Base-by-base conservation (phyloP, 75 land plant genomes). In the Pseudotsuga menziesii region DNA sequence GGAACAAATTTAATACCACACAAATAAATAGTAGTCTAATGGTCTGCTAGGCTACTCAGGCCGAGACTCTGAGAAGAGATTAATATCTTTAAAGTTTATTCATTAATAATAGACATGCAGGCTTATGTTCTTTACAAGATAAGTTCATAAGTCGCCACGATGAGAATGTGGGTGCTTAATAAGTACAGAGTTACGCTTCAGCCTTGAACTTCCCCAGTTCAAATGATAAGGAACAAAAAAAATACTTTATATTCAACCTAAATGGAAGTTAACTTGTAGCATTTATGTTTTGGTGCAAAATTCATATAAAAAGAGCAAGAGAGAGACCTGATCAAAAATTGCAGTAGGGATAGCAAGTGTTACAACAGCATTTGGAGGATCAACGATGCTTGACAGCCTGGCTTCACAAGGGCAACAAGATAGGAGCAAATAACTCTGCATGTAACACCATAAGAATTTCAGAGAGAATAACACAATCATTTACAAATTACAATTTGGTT, bases 351-450 rank as follows among this genome's bases (percentile, higher is more conserved):
- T 88, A 29, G 97, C 91, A 62, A 94, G 86, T 14, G 97, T 94
- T 3, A 89, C 97, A 32, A 86, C 78, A 29, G 97, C 95, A 82
- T 94, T 94, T 12, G 97, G 95, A 4, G 87, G 71, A 75, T 94
- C 97, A 25, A 94, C 97, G 67, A 92, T 94, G 13, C 97, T 92
- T 25, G 97, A 88, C 36, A 94, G 79, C 60, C 95, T 82, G 22
- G 95, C 97, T 82, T 94, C 95, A 73, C 97, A 94, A 20, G 92
- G 97, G 74, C 92, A 92, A 81, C 95, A 94, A 2, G 97, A 92
- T 12, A 94, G 79, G 44, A 94, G 86, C 70, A 93, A 81, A 75
- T 93, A 93, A 11, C 87, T 72, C 94, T 92, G 90, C 66, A 41
- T 60, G 52, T 22, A 54, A 56, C 57, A 54, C 20, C 8, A 74